phyloP scores from a whole-genome alignment of 148 eudicot genomes.

The Beta vulgaris region DNA sequence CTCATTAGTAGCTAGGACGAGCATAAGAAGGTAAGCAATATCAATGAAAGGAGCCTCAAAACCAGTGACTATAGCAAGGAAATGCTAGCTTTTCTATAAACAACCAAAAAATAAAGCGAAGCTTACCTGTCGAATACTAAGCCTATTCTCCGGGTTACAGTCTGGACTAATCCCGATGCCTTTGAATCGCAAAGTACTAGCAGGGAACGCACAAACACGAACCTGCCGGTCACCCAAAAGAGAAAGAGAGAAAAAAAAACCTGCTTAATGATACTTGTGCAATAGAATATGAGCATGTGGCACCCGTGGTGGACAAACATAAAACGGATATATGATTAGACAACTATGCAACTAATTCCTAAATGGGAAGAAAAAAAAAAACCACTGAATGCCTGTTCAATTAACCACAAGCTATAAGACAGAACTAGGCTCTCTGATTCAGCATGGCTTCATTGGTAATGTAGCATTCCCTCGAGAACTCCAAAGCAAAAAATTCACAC shows the following conservation, averaged over 20 bases:
- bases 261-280: not conserved
- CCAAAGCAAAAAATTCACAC: not conserved
- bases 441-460: not conserved
- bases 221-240: constrained; percentile 44
- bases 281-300: not conserved
- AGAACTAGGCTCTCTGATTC: not conserved
- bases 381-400: not conserved
- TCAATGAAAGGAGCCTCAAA: not conserved
- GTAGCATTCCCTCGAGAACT: not conserved
- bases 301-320: not conserved
- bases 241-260: constrained; percentile 5
- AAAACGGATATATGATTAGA: not conserved
- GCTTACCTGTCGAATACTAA: constrained; percentile 73
- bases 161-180: constrained; percentile 99
- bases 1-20: not conserved
- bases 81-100: not conserved
- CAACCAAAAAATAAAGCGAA: not conserved
- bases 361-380: not conserved
- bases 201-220: constrained; percentile 93
- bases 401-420: not conserved
- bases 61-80: not conserved
- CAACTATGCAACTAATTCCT: not conserved
- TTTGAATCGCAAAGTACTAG: constrained; percentile 63
- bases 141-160: constrained; percentile 84
- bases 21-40: not conserved